A percentile compares a stretch with the other conserved stretches of the same genome.
These are phyloP conservation scores for Hypoxylon crocopeplum DNA, from an alignment of 495 filamentous ascomycete species.

Conservation along the genomic window DNA sequence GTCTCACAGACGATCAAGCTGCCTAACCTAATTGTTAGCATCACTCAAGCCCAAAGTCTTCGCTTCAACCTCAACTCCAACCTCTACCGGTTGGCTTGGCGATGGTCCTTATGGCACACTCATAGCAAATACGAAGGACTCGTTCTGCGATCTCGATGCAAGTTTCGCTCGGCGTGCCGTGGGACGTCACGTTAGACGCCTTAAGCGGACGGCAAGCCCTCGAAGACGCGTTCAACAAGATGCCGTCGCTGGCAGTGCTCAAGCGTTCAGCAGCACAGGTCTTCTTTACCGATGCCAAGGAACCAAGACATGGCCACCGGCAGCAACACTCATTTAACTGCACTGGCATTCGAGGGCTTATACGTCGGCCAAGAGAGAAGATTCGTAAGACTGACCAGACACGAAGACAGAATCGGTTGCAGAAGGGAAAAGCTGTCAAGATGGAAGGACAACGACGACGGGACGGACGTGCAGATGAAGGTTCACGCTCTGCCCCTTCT, in stretches of 20 bases:
- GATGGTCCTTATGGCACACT: constrained; percentile 21
- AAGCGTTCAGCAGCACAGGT: constrained; percentile 32
- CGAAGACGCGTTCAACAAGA: constrained; percentile 19
- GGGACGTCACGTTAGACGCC: constrained; percentile 21
- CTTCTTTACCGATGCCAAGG: constrained; percentile 34
- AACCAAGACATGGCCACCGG: constrained; percentile 25
- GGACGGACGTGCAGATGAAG: constrained; percentile 1
- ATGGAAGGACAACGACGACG: neutral
- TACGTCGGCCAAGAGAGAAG: constrained; percentile 30
- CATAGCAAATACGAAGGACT: constrained; percentile 24
- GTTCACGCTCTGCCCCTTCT: constrained; percentile 1
- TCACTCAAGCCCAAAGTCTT: constrained; percentile 1
- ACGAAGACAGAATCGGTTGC: constrained; percentile 24
- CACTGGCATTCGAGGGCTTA: constrained; percentile 23
- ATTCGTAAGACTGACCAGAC: constrained; percentile 22
- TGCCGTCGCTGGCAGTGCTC: constrained; percentile 32
- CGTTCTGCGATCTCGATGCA: constrained; percentile 27
- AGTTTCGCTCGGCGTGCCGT: constrained; percentile 23
- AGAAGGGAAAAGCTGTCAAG: neutral
- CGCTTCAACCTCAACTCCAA: constrained; percentile 4
- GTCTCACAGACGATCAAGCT: constrained; percentile 24
- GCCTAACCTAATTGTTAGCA: constrained; percentile 1
- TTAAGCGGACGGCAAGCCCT: constrained; percentile 7
- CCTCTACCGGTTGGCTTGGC: constrained; percentile 16
- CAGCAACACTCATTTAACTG: constrained; percentile 22